Conservation (phyloP, 345 rosid genomes). For the Ricinus communis region DNA sequence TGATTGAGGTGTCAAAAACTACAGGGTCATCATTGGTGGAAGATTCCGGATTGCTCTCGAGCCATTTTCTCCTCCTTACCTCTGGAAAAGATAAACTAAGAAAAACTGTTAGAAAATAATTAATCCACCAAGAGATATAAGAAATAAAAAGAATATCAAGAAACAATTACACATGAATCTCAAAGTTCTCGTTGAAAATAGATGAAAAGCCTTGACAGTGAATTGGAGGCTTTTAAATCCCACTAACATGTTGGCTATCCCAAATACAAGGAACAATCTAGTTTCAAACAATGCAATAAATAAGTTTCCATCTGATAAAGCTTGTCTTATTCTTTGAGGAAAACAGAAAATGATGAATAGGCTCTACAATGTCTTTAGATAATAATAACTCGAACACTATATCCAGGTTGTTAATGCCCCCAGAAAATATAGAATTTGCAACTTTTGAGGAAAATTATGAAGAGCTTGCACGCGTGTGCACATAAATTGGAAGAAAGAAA, state of each 20-base stretch:
- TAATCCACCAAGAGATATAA: neutral
- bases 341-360: neutral
- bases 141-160: neutral
- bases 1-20: conserved; percentile 74
- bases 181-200: neutral
- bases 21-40: conserved; percentile 74
- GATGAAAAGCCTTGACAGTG: neutral
- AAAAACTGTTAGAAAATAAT: neutral
- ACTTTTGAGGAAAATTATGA: neutral
- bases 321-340: neutral
- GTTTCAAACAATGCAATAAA: neutral
- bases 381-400: neutral
- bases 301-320: neutral
- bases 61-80: conserved; percentile 93
- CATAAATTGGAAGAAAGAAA: too few species aligned
- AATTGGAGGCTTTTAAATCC: neutral
- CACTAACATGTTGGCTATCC: neutral
- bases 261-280: neutral
- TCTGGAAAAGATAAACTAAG: conserved; percentile 43
- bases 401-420: neutral
- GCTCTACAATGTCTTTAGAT: neutral
- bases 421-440: neutral
- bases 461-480: neutral
- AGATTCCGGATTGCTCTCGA: conserved; percentile 72
- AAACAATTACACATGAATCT: neutral